phyloP scores from a whole-genome alignment of 495 filamentous ascomycete species.

The Symbiotaphrina buchneri region DNA sequence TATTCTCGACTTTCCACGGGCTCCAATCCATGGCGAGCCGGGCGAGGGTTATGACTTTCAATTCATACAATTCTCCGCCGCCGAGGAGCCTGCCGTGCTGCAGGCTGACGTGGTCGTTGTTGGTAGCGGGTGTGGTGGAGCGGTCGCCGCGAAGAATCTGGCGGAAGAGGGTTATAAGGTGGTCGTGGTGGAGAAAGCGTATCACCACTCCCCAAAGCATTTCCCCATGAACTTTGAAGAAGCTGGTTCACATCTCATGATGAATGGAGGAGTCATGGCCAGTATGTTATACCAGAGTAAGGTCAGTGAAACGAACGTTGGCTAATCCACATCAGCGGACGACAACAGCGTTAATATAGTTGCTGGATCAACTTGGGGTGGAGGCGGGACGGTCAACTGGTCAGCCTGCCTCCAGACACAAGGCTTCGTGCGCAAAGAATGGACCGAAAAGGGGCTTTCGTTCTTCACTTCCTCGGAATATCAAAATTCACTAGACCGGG shows the following conservation, averaged over 20 bases:
- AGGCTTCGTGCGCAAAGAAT: constrained; percentile 59
- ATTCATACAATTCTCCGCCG: constrained; percentile 26
- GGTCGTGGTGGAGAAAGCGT: constrained; percentile 63
- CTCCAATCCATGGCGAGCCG: constrained; percentile 35
- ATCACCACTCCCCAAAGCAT: constrained; percentile 44
- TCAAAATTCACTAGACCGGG: constrained; percentile 52
- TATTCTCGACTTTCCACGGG: constrained; percentile 37
- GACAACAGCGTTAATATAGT: constrained; percentile 36
- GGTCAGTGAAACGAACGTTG: too few species aligned
- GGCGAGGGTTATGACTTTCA: constrained; percentile 28
- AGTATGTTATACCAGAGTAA: constrained; percentile 6
- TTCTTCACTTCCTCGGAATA: constrained; percentile 61
- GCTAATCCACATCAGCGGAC: constrained; percentile 29
- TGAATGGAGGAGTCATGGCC: constrained; percentile 9
- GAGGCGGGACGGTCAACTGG: constrained; percentile 80
- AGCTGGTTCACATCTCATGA: too few species aligned
- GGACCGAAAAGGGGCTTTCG: constrained; percentile 46
- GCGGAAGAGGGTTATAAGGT: constrained; percentile 53
- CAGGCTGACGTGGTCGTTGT: constrained; percentile 70
- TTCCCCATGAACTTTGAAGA: constrained; percentile 59
- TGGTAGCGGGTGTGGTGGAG: constrained; percentile 76
- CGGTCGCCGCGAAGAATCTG: constrained; percentile 58
- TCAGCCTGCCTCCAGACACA: constrained; percentile 66
- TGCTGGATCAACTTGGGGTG: constrained; percentile 62
- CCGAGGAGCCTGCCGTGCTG: constrained; percentile 25